Percentiles rank a stretch among this genome's conserved stretches.
phyloP scores from a whole-genome alignment of 805 yeast genomes.

The Wickerhamiella cacticola region DNA sequence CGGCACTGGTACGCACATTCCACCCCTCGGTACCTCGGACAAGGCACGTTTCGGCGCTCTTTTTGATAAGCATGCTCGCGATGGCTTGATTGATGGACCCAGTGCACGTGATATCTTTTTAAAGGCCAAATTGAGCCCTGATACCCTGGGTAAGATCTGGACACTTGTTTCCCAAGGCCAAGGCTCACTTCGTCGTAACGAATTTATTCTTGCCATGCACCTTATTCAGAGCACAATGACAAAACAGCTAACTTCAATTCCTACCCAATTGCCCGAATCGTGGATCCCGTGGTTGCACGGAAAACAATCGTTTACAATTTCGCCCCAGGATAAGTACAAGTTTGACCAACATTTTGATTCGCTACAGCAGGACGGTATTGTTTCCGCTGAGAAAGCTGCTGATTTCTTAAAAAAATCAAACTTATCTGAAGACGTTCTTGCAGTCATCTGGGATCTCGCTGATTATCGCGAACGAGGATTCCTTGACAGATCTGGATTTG shows the following conservation, averaged over 20 bases:
- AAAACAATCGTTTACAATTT: conserved; percentile 42
- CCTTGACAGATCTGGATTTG: conserved; percentile 70
- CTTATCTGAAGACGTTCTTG: conserved; percentile 70
- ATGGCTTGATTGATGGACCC: conserved; percentile 55
- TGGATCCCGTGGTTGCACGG: conserved; percentile 25
- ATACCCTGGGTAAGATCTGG: conserved; percentile 79
- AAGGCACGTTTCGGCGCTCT: conserved; percentile 33
- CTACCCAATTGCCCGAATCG: conserved; percentile 35
- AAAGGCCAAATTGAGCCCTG: conserved; percentile 76
- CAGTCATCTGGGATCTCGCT: conserved; percentile 87
- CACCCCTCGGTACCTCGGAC: conserved; percentile 29
- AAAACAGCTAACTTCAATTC: conserved; percentile 50
- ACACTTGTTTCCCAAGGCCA: conserved; percentile 63
- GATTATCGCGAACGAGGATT: conserved; percentile 78
- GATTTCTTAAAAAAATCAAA: conserved; percentile 80
- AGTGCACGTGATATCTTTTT: conserved; percentile 75
- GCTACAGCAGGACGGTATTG: conserved; percentile 50
- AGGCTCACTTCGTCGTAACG: conserved; percentile 61
- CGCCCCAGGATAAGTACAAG: conserved; percentile 58
- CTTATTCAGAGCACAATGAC: conserved; percentile 70
- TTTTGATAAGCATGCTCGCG: conserved; percentile 55
- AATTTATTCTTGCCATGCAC: conserved; percentile 90
- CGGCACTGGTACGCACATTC: conserved; percentile 19
- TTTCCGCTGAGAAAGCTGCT: conserved; percentile 74
- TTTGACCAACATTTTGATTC: conserved; percentile 70